phyloP scores from a whole-genome alignment of 2,329 filamentous ascomycete species.

The Monosporascus sp. region DNA sequence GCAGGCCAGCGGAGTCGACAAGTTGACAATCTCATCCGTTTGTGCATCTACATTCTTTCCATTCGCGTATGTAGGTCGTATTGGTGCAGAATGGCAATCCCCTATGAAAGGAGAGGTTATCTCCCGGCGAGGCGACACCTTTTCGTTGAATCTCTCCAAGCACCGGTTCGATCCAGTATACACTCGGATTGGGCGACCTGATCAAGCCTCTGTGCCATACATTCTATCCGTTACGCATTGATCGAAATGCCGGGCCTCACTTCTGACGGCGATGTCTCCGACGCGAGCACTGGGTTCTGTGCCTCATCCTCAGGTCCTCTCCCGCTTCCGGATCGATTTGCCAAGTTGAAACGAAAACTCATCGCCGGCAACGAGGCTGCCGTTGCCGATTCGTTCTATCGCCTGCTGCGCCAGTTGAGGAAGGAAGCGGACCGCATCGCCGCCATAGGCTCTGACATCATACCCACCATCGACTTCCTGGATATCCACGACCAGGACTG shows the following conservation, averaged over 20 bases:
- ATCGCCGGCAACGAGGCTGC: conserved; percentile 33
- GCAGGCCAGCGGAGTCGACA: neutral
- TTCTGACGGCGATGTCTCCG: conserved; percentile 14
- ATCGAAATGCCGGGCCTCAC: conserved; percentile 1
- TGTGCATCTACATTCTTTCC: too few relatives aligned
- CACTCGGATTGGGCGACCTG: too few relatives aligned
- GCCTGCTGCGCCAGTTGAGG: conserved; percentile 32
- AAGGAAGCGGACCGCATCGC: conserved; percentile 33
- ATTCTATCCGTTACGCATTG: neutral
- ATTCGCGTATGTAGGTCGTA: too few relatives aligned
- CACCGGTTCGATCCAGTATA: too few relatives aligned
- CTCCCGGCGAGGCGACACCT: too few relatives aligned
- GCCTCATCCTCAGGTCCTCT: conserved; percentile 32
- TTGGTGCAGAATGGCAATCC: too few relatives aligned
- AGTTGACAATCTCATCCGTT: neutral
- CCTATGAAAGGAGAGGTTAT: too few relatives aligned
- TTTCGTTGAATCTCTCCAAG: too few relatives aligned
- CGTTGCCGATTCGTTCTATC: conserved; percentile 36
- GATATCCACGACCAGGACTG: conserved; percentile 28
- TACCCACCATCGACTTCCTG: conserved; percentile 38
- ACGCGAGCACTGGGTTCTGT: conserved; percentile 12
- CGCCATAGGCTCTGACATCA: conserved; percentile 28
- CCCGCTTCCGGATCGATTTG: conserved; percentile 37
- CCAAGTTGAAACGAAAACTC: conserved; percentile 36
- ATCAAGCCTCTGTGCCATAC: too few relatives aligned